These are phyloP conservation scores for Kluyveromyces nonfermentans DNA, from an alignment of 805 yeast species.

Conservation along the genomic window DNA sequence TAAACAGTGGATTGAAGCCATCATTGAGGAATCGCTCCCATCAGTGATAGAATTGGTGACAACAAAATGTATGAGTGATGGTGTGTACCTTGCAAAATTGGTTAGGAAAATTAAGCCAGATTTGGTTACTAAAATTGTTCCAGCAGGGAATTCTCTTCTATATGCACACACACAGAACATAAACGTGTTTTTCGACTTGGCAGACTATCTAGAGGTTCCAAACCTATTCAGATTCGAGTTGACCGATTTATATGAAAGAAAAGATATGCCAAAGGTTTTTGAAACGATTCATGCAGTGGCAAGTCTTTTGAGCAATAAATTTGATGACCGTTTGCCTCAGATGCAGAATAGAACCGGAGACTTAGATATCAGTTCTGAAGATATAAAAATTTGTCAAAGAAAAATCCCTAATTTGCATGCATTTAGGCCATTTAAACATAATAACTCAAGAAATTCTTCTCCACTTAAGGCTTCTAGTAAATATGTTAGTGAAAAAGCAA, in stretches of 20 bases:
- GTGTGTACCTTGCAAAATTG: conserved; percentile 74
- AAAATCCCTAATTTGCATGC: conserved; percentile 66
- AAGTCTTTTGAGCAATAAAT: conserved; percentile 50
- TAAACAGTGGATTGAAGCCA: conserved; percentile 66
- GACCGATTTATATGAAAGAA: conserved; percentile 86
- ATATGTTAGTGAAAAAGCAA: background rate
- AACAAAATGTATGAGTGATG: conserved; percentile 66
- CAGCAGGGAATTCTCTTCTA: conserved; percentile 55
- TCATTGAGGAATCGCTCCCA: conserved; percentile 49
- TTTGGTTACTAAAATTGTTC: conserved; percentile 43
- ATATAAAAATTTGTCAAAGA: conserved; percentile 55
- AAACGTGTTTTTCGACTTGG: conserved; percentile 64
- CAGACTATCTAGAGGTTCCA: conserved; percentile 67
- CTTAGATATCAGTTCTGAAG: conserved; percentile 52
- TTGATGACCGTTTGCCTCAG: conserved; percentile 47
- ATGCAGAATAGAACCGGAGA: conserved; percentile 56
- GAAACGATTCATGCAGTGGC: conserved; percentile 87
- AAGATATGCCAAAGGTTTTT: conserved; percentile 87
- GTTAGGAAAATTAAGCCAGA: conserved; percentile 65
- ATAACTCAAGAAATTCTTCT: background rate
- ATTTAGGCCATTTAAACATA: conserved; percentile 43
- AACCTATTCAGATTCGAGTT: conserved; percentile 83
- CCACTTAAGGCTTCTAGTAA: background rate
- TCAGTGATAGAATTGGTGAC: conserved; percentile 42
- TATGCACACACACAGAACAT: conserved; percentile 92